Evolutionary conservation across 306 rosid species (phyloP).

Genomic region (Glycine tomentella): DNA sequence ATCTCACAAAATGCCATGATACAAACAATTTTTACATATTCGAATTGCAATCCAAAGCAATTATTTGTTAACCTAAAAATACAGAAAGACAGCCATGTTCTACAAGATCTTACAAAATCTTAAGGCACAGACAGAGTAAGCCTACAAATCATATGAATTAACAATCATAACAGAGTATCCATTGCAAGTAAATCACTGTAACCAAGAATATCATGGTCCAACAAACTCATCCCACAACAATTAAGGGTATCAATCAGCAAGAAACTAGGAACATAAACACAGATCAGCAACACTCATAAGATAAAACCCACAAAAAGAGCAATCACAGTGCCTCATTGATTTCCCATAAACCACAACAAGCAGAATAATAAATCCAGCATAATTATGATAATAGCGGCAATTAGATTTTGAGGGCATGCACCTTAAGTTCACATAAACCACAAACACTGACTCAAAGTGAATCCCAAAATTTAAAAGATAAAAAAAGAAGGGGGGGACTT

Average conservation of each 20-base stretch:
- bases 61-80: not conserved
- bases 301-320: slow-evolving; percentile 28
- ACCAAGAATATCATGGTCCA: slow-evolving; percentile 26
- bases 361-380: slow-evolving; percentile 1
- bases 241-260: slow-evolving; percentile 7
- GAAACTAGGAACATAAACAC: not conserved
- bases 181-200: slow-evolving; percentile 17
- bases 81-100: slow-evolving; percentile 17
- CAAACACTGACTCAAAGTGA: not conserved
- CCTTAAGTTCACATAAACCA: slow-evolving; percentile 1
- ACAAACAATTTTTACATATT: slow-evolving; percentile 1
- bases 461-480: not conserved
- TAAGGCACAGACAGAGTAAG: not conserved
- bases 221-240: not conserved
- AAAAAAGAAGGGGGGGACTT: not conserved
- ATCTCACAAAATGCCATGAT: not conserved
- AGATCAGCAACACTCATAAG: slow-evolving; percentile 38
- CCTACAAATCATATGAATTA: not conserved
- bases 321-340: not conserved
- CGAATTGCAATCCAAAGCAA: slow-evolving; percentile 30
- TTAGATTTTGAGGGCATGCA: not conserved
- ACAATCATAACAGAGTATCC: not conserved
- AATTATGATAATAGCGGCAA: not conserved
- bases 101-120: not conserved
- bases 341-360: slow-evolving; percentile 15